These are phyloP conservation scores for Wallacemonas collosoma DNA, from an alignment of 208 protist species.

Conservation along the genomic window DNA sequence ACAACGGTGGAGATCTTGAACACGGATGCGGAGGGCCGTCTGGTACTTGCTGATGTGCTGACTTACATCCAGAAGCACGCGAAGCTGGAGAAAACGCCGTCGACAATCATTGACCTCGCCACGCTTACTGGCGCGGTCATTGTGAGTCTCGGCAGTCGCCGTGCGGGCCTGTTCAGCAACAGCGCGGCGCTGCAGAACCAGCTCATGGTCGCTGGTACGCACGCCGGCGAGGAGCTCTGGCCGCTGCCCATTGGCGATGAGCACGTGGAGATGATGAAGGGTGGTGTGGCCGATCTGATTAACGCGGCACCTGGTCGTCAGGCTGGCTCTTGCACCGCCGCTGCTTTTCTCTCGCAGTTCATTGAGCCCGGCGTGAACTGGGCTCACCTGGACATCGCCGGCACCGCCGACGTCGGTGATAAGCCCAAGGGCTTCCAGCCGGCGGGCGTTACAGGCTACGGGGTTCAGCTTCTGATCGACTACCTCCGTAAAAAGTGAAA, in stretches of 20 bases:
- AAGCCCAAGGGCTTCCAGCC: slow-evolving; percentile 69
- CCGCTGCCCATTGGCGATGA: slow-evolving; percentile 87
- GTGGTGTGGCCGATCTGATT: slow-evolving; percentile 69
- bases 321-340: slow-evolving; percentile 82
- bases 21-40: slow-evolving; percentile 91
- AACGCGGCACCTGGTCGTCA: slow-evolving; percentile 52
- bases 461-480: slow-evolving; percentile 83
- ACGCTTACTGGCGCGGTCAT: slow-evolving; percentile 92
- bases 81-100: slow-evolving; percentile 56
- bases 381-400: slow-evolving; percentile 88
- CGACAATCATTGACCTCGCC: slow-evolving; percentile 85
- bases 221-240: slow-evolving; percentile 80
- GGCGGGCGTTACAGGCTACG: slow-evolving; percentile 77
- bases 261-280: slow-evolving; percentile 70
- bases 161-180: slow-evolving; percentile 79
- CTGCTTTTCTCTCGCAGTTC: slow-evolving; percentile 84
- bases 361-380: slow-evolving; percentile 54
- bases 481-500: slow-evolving; percentile 44
- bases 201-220: slow-evolving; percentile 58
- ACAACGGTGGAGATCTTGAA: slow-evolving; percentile 90
- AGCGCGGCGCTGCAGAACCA: slow-evolving; percentile 33
- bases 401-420: slow-evolving; percentile 59
- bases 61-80: slow-evolving; percentile 82
- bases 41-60: slow-evolving; percentile 90
- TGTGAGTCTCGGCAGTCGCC: slow-evolving; percentile 68